Base-by-base conservation (phyloP, 1,284 basidiomycete genomes). In the Leccinum fuscescens region DNA sequence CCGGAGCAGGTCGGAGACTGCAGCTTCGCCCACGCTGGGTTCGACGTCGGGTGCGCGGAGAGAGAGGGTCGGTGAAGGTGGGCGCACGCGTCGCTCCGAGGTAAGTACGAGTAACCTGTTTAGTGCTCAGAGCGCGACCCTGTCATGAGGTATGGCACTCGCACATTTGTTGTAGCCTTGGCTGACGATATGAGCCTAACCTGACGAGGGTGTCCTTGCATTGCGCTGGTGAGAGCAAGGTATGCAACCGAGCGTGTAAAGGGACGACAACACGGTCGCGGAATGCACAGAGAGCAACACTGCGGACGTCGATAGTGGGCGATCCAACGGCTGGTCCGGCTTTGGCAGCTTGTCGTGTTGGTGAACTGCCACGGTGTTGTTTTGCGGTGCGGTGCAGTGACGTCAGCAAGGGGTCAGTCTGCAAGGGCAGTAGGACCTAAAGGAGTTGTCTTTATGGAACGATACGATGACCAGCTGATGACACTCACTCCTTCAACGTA, bases 401-500 rank as follows among this genome's bases (percentile, higher is more conserved):
- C 0, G 84, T 83, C 2, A 93, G 73, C 6, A 90, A 74, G 0
- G 84, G 78, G 65, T 92, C 89, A 2, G 86, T 93, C 75, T 91
- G 89, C 3, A 93, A 73, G 2, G 90, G 91, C 11, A 93, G 77
- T 9, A 93, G 79, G 54, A 88, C 88, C 89, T 92, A 65, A 17
- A 37, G 48, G 6, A 39, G 15, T 48, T 56, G 56, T 57, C 17
- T 64, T 51, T 56, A 31, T 29, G 33, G 56, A 39, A n/a, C 48
- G 53, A 50, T 14, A 35, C 15, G 22, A 33, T 27, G 20, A 22
- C 6, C 20, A 42, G 52, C 15, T 1, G 44, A 46, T 20, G 44
- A 60, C 15, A 80, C 86, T 70, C 68, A 92, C 91, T 56, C 90
- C 90, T 80, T 95, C 92, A 46, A 94, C 79, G 71, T 94, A 96